Percentiles rank a stretch among this genome's conserved stretches.
Conservation (phyloP, 2,329 filamentous ascomycete species). For the Trichoderma asperellum region DNA sequence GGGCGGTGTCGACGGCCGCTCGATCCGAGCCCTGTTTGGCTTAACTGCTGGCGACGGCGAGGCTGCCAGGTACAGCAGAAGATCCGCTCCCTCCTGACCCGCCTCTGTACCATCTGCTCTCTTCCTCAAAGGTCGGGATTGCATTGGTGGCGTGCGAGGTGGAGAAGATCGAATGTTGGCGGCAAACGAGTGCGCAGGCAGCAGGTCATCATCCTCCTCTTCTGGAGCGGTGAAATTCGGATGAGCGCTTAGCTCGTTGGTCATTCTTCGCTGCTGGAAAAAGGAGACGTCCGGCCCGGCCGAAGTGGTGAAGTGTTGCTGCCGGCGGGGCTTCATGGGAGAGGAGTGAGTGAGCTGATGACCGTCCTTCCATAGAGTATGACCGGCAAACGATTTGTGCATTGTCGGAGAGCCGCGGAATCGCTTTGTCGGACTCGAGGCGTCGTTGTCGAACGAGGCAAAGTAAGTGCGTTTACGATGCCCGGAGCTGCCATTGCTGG, state of each 20-base stretch:
- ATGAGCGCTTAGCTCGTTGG: slow-evolving; percentile 61
- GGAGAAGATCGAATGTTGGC: slow-evolving; percentile 74
- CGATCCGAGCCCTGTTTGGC: slow-evolving; percentile 55
- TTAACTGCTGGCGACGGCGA: slow-evolving; percentile 83
- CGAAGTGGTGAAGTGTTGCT: slow-evolving; percentile 73
- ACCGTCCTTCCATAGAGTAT: slow-evolving; percentile 75
- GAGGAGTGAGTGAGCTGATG: slow-evolving; percentile 78
- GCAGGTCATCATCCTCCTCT: slow-evolving; percentile 82
- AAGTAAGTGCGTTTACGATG: slow-evolving; percentile 68
- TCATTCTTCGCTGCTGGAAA: slow-evolving; percentile 71
- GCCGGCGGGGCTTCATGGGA: slow-evolving; percentile 76
- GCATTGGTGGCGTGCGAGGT: slow-evolving; percentile 78
- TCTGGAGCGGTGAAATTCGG: slow-evolving; percentile 65
- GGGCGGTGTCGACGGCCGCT: slow-evolving; percentile 76
- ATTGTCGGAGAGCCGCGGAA: slow-evolving; percentile 65
- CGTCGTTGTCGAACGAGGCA: slow-evolving; percentile 59
- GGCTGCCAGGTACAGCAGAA: slow-evolving; percentile 82
- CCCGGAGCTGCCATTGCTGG: slow-evolving; percentile 68
- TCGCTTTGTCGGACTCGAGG: slow-evolving; percentile 68
- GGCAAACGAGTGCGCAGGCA: slow-evolving; percentile 76
- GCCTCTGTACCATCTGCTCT: slow-evolving; percentile 54
- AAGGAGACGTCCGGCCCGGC: slow-evolving; percentile 77
- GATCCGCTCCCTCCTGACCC: slow-evolving; percentile 79
- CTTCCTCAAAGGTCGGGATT: slow-evolving; percentile 55
- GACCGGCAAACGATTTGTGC: slow-evolving; percentile 59